These are phyloP conservation scores for Penicillium samsonianum DNA, from an alignment of 495 filamentous ascomycete species.

Conservation along the genomic window DNA sequence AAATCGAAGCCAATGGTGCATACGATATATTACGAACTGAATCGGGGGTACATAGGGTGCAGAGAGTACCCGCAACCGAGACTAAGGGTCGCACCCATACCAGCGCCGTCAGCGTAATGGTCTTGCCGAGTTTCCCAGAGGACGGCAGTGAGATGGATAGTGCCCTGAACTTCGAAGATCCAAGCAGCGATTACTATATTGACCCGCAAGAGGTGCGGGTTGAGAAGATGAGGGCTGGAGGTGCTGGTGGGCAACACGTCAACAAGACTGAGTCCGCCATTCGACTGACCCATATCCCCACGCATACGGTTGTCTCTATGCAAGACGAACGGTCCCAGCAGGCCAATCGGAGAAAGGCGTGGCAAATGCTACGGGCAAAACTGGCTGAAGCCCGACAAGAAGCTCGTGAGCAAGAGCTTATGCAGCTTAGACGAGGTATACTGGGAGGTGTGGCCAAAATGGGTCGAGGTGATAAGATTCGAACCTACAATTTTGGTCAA, in stretches of 20 bases:
- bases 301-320: constrained; percentile 80
- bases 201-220: constrained; percentile 80
- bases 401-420: constrained; percentile 79
- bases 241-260: constrained; percentile 95
- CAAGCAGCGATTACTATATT: constrained; percentile 86
- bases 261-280: constrained; percentile 98
- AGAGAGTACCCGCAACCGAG: constrained; percentile 89
- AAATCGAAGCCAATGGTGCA: constrained; percentile 73
- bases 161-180: constrained; percentile 71
- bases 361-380: constrained; percentile 79
- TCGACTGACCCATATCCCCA: constrained; percentile 88
- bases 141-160: constrained; percentile 48
- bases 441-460: constrained; percentile 75
- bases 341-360: constrained; percentile 81
- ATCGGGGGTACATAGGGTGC: constrained; percentile 91
- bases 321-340: constrained; percentile 92
- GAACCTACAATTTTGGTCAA: constrained; percentile 95
- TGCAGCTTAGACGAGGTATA: constrained; percentile 68
- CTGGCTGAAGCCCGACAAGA: constrained; percentile 80
- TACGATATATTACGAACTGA: constrained; percentile 82
- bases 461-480: constrained; percentile 87
- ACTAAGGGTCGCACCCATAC: constrained; percentile 89
- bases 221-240: constrained; percentile 89
- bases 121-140: constrained; percentile 81
- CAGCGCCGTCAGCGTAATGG: constrained; percentile 86